Percentiles rank a stretch among this genome's conserved stretches.
phyloP scores from a whole-genome alignment of 371 early-diverging fungal species.

The Choanephora cucurbitarum region DNA sequence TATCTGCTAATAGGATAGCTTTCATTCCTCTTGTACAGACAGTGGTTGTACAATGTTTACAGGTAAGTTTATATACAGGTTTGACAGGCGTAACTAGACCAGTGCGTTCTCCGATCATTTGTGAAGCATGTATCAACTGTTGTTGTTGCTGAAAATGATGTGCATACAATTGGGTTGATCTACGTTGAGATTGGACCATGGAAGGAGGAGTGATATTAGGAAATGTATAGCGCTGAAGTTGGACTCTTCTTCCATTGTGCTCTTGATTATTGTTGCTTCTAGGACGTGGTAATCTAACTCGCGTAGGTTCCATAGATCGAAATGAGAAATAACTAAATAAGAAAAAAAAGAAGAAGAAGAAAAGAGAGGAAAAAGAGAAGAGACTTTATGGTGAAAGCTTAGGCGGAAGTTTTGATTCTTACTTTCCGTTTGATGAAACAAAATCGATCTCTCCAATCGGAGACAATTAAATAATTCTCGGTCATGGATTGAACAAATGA shows the following conservation, averaged over 20 bases:
- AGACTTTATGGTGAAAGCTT: too few relatives aligned
- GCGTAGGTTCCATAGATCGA: constrained; percentile 16
- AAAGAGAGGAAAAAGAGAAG: neutral
- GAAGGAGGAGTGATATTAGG: constrained; percentile 22
- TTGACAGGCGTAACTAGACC: constrained; percentile 29
- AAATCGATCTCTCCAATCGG: neutral
- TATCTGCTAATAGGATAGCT: constrained; percentile 90
- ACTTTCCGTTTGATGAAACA: neutral
- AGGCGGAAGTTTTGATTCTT: neutral
- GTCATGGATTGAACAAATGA: neutral
- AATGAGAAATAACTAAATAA: constrained; percentile 5
- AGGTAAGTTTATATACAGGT: constrained; percentile 41
- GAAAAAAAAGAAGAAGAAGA: constrained; percentile 4
- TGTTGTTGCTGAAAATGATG: constrained; percentile 4
- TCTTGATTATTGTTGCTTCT: constrained; percentile 10
- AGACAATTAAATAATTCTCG: neutral
- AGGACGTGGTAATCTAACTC: constrained; percentile 19
- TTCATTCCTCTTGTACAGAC: constrained; percentile 85
- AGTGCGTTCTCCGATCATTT: constrained; percentile 2
- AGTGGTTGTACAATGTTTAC: constrained; percentile 37
- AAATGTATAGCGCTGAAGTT: constrained; percentile 15
- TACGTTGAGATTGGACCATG: constrained; percentile 19
- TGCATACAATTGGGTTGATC: neutral
- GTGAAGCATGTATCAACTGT: constrained; percentile 5
- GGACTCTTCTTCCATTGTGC: constrained; percentile 3